Conservation (phyloP, 306 rosid genomes). For the Lathyrus aphaca region DNA sequence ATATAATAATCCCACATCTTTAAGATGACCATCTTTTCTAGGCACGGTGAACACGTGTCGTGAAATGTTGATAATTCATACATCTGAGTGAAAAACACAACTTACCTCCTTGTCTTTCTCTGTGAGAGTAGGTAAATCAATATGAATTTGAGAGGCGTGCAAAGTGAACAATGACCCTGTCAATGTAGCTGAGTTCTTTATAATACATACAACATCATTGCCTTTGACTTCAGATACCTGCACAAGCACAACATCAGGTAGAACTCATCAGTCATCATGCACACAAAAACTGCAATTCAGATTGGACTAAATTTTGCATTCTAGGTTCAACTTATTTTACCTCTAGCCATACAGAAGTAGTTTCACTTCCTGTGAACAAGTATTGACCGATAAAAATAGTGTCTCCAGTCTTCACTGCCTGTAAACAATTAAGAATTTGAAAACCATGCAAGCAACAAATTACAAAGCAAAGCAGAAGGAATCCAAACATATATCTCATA, state of each 20-base stretch:
- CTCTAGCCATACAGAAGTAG: constrained; percentile 99
- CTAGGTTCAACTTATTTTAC: constrained; percentile 44
- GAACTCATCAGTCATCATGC: constrained; percentile 43
- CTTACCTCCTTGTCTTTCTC: constrained; percentile 83
- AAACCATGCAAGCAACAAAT: constrained; percentile 12
- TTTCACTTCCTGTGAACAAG: constrained; percentile 98
- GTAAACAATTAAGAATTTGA: constrained; percentile 38
- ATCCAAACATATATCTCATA: constrained; percentile 8
- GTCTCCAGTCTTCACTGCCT: constrained; percentile 90
- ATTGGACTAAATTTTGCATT: constrained; percentile 19
- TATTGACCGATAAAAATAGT: constrained; percentile 95
- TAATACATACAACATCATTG: constrained; percentile 75
- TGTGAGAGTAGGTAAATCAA: constrained; percentile 89
- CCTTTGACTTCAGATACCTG: constrained; percentile 89
- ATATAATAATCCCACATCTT: constrained; percentile 1
- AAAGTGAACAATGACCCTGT: constrained; percentile 89
- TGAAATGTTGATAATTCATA: constrained; percentile 23
- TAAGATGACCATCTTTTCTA: background rate
- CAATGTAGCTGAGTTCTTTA: constrained; percentile 91
- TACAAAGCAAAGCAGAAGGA: constrained; percentile 10
- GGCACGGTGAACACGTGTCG: background rate
- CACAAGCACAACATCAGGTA: constrained; percentile 41
- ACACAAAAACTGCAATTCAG: constrained; percentile 15
- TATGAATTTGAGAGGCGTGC: constrained; percentile 89
- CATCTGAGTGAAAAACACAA: constrained; percentile 20